Conservation (phyloP, 2,329 filamentous ascomycete species). For the Penicillium aurantiogriseum region DNA sequence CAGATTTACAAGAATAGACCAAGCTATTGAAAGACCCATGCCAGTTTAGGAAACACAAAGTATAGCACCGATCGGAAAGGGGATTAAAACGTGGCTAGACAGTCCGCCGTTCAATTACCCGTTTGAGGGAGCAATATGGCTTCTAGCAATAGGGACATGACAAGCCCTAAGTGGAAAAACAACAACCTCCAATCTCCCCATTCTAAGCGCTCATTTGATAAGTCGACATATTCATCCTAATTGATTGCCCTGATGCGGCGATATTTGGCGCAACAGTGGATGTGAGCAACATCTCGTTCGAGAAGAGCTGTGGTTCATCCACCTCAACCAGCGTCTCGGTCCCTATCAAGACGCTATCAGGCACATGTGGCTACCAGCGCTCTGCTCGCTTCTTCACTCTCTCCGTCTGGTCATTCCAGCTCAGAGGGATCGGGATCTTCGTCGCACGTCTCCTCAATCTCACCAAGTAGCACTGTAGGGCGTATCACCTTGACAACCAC, state of each 20-base stretch:
- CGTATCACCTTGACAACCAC: neutral
- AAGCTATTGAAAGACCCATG: neutral
- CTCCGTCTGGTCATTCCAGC: neutral
- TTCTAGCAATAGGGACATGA: neutral
- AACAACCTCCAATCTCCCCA: conserved; percentile 1
- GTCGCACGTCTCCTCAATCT: neutral
- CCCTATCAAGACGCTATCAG: neutral
- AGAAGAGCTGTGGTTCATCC: neutral
- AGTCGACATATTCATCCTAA: neutral
- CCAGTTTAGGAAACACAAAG: neutral
- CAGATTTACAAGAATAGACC: conserved; percentile 1
- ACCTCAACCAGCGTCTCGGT: neutral
- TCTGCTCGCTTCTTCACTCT: neutral
- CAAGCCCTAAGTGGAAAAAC: conserved; percentile 2
- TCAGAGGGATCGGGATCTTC: neutral
- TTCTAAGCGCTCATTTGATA: neutral
- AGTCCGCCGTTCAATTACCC: neutral
- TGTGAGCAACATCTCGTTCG: neutral
- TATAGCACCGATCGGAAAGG: neutral
- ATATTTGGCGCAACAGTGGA: neutral
- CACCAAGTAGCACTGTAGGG: neutral
- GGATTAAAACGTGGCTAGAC: neutral
- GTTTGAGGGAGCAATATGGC: neutral
- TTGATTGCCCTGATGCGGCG: neutral
- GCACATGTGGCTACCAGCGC: neutral